Conservation (phyloP, 345 rosid genomes). For the Citrus australasica region DNA sequence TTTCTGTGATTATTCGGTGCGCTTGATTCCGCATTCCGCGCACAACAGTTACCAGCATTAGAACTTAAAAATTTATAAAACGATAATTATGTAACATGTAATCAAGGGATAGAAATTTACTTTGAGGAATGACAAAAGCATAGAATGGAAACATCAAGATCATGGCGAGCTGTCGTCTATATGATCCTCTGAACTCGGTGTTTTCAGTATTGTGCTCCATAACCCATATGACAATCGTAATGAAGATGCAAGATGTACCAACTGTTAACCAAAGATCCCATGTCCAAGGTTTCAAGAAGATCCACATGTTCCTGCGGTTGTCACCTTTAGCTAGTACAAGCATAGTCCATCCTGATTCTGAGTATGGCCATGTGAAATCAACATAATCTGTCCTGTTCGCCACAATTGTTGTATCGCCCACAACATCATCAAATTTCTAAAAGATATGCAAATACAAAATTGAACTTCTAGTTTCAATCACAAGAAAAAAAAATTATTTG, state of each 20-base stretch:
- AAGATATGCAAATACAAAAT: not conserved
- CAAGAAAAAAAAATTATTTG: not conserved
- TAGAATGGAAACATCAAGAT: constrained; percentile 17
- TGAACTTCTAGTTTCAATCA: not conserved
- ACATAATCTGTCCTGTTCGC: constrained; percentile 10
- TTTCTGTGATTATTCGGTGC: too few species aligned
- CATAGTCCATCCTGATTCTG: constrained; percentile 26
- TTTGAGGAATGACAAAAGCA: constrained; percentile 15
- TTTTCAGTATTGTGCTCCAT: constrained; percentile 9
- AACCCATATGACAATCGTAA: constrained; percentile 9
- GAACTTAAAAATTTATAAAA: not conserved
- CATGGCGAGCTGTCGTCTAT: constrained; percentile 4
- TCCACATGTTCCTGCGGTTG: not conserved
- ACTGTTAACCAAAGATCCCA: constrained; percentile 24
- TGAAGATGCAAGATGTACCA: constrained; percentile 4
- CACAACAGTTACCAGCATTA: too few species aligned
- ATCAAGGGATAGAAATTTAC: not conserved
- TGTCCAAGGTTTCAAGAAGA: constrained; percentile 21
- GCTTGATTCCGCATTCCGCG: too few species aligned
- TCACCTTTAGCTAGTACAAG: constrained; percentile 1
- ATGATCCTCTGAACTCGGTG: not conserved
- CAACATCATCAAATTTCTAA: constrained; percentile 22
- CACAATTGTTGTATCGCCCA: constrained; percentile 23
- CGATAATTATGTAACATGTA: not conserved
- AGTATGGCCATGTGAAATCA: constrained; percentile 25